Percentiles rank a stretch among this genome's conserved stretches.
Evolutionary conservation across 2,329 filamentous ascomycete genomes (phyloP).

Genomic region (Fusarium sp.): DNA sequence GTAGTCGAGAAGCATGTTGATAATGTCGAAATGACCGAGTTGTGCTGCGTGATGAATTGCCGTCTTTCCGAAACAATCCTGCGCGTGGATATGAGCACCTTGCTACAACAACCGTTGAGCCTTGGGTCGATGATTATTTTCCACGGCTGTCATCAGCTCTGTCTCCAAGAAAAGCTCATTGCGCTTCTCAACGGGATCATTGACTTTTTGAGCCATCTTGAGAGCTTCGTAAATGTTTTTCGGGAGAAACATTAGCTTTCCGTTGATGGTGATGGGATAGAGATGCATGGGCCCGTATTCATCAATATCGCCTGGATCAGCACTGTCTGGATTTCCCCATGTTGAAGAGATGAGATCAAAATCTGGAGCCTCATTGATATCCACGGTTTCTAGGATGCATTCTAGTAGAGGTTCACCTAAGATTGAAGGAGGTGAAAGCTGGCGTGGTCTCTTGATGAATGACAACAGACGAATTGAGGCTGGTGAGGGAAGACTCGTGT

Average conservation of each 20-base stretch:
- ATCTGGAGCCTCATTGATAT: not conserved
- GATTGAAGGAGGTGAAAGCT: not conserved
- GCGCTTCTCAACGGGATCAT: not conserved
- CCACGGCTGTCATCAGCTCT: not conserved
- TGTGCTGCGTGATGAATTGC: constrained; percentile 1
- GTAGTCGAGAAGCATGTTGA: not conserved
- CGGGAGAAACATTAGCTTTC: not conserved
- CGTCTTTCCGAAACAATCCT: not conserved
- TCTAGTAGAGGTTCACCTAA: not conserved
- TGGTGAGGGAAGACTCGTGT: not conserved
- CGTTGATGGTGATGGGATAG: not conserved
- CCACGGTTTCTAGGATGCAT: not conserved
- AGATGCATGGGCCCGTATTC: not conserved
- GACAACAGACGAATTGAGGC: not conserved
- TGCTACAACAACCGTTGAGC: not conserved
- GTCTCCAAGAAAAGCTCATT: not conserved
- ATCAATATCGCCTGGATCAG: not conserved
- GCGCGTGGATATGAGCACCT: not conserved
- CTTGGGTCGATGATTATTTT: not conserved
- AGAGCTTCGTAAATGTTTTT: not conserved
- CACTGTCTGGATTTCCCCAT: not conserved
- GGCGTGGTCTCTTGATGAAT: not conserved
- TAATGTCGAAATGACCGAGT: not conserved
- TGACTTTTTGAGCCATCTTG: not conserved
- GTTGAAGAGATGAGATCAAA: not conserved